These are phyloP conservation scores for Quercus alba DNA, from an alignment of 306 rosid genomes.

Conservation along the genomic window DNA sequence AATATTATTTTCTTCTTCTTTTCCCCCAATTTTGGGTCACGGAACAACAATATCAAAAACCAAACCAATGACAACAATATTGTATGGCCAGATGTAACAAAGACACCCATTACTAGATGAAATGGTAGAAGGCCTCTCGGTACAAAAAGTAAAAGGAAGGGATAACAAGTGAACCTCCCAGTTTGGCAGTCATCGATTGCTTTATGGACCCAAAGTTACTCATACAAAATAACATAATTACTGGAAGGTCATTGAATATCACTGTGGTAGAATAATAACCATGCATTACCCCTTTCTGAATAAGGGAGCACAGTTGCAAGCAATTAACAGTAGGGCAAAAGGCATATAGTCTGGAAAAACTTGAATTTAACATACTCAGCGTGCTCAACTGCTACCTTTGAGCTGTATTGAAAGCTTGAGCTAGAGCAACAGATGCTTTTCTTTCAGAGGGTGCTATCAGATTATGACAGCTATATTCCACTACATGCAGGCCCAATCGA, in stretches of 20 bases:
- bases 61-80: not conserved
- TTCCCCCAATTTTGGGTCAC: not conserved
- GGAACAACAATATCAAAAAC: not conserved
- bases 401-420: slow-evolving; percentile 85
- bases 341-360: not conserved
- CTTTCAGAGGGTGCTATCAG: slow-evolving; percentile 56
- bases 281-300: not conserved
- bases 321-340: not conserved
- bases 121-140: not conserved
- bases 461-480: slow-evolving; percentile 87
- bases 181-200: not conserved
- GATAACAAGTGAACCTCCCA: not conserved
- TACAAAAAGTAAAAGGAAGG: not conserved
- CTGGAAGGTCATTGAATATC: not conserved
- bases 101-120: slow-evolving; percentile 13
- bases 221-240: not conserved
- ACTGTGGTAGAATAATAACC: not conserved
- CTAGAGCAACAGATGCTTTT: slow-evolving; percentile 61
- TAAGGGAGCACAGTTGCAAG: not conserved
- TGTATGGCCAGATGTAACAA: not conserved
- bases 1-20: not conserved
- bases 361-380: slow-evolving; percentile 4
- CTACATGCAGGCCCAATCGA: slow-evolving; percentile 87
- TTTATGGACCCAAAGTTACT: not conserved
- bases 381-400: slow-evolving; percentile 48